phyloP scores from a whole-genome alignment of 2,329 filamentous ascomycete species.

The Fusarium staphyleae region DNA sequence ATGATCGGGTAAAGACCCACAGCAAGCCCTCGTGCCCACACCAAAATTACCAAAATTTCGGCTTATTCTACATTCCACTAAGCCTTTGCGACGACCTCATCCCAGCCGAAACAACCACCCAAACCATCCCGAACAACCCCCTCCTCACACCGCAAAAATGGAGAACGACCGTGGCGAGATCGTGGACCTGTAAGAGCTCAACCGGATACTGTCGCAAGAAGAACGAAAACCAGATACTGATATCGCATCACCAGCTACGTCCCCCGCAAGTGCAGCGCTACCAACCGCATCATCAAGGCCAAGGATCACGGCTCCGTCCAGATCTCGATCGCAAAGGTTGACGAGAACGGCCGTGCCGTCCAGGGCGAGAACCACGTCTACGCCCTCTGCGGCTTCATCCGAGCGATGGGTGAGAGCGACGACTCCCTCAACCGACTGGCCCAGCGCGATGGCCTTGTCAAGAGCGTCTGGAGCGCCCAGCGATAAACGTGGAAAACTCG shows the following conservation, averaged over 20 bases:
- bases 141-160: slow-evolving; percentile 70
- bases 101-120: slow-evolving; percentile 42
- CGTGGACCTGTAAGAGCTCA: slow-evolving; percentile 87
- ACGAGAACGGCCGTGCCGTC: slow-evolving; percentile 94
- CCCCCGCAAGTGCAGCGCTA: slow-evolving; percentile 98
- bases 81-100: slow-evolving; percentile 43
- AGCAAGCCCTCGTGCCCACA: slow-evolving; percentile 48
- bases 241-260: slow-evolving; percentile 73
- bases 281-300: slow-evolving; percentile 99
- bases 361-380: slow-evolving; percentile 98
- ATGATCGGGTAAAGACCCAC: slow-evolving; percentile 45
- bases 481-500: slow-evolving; percentile 55
- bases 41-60: slow-evolving; percentile 50
- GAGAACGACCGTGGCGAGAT: slow-evolving; percentile 99
- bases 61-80: slow-evolving; percentile 43
- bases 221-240: slow-evolving; percentile 41
- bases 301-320: slow-evolving; percentile 99
- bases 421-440: slow-evolving; percentile 94
- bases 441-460: slow-evolving; percentile 95
- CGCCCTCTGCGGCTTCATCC: slow-evolving; percentile 96
- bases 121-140: slow-evolving; percentile 42
- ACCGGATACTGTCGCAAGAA: slow-evolving; percentile 21
- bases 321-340: slow-evolving; percentile 96
- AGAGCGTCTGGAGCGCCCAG: slow-evolving; percentile 90
- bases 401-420: slow-evolving; percentile 97